phyloP scores from a whole-genome alignment of 441 rosid species.

The Metrosideros polymorpha region DNA sequence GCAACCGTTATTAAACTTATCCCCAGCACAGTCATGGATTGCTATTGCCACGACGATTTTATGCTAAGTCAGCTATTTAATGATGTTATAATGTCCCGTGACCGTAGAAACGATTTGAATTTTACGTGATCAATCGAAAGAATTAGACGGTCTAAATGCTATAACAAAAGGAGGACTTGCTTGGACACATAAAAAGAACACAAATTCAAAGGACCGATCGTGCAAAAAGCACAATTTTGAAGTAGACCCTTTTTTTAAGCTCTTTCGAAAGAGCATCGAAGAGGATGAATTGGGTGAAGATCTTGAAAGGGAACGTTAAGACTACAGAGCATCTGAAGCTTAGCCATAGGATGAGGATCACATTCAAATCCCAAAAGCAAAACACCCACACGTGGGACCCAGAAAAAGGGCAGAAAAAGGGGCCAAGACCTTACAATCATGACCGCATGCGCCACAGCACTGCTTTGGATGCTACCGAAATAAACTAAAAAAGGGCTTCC shows the following conservation, averaged over 20 bases:
- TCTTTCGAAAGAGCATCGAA: not conserved
- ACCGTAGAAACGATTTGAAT: too few species aligned
- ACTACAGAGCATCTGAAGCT: not conserved
- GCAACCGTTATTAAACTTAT: not conserved
- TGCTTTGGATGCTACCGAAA: not conserved
- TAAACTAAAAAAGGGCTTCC: not conserved
- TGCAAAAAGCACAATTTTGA: not conserved
- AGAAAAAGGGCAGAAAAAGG: not conserved
- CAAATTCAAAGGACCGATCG: not conserved
- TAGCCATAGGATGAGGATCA: not conserved
- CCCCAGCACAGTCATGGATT: not conserved
- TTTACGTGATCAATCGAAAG: too few species aligned
- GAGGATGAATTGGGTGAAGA: not conserved
- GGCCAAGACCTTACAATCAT: not conserved
- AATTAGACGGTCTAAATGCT: too few species aligned
- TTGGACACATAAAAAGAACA: too few species aligned
- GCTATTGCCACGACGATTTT: not conserved
- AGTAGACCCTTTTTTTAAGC: not conserved
- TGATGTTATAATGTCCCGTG: rapidly evolving
- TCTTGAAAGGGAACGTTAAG: not conserved
- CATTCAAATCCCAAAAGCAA: not conserved
- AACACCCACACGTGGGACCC: not conserved
- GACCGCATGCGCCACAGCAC: not conserved
- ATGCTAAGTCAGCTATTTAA: not conserved
- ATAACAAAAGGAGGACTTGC: too few species aligned